phyloP scores from a whole-genome alignment of 164 flowering plant genomes.

The Piper longum region DNA sequence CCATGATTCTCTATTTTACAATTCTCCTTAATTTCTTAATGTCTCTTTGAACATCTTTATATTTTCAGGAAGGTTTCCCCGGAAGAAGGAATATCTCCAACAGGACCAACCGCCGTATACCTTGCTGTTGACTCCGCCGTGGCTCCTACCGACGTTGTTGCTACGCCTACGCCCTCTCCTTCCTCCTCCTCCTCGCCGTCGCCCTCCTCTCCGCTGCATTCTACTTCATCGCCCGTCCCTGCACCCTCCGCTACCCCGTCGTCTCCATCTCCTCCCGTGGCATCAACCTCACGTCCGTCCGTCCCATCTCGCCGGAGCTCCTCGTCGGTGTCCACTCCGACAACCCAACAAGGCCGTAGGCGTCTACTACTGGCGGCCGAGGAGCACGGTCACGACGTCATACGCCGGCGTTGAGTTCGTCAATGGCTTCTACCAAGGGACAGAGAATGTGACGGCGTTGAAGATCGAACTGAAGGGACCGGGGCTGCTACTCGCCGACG shows the following conservation, averaged over 20 bases:
- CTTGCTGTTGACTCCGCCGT: conserved; percentile 15
- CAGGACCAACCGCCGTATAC: conserved; percentile 1
- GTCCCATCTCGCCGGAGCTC: conserved; percentile 42
- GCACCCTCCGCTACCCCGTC: conserved; percentile 45
- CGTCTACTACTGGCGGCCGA: conserved; percentile 34
- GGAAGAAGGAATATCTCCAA: conserved; percentile 10
- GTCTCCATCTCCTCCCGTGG: conserved; percentile 32
- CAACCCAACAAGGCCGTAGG: conserved; percentile 62
- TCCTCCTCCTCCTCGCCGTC: conserved; percentile 17
- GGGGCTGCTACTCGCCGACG: conserved; percentile 20
- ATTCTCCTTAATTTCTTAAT: too few relatives aligned
- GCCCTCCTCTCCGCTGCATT: conserved; percentile 43
- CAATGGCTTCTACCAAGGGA: conserved; percentile 64
- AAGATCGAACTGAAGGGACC: conserved; percentile 32
- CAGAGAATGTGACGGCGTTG: conserved; percentile 51
- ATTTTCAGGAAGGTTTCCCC: too few relatives aligned
- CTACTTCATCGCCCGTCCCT: conserved; percentile 55
- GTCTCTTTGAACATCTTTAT: too few relatives aligned
- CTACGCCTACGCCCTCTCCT: conserved; percentile 30
- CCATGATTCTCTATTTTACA: too few relatives aligned
- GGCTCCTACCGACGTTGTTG: conserved; percentile 25
- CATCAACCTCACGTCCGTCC: conserved; percentile 33
- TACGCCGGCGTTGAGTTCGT: conserved; percentile 25
- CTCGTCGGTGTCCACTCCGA: conserved; percentile 42
- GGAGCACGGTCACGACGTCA: conserved; percentile 34